These are phyloP conservation scores for Eimeria mitis DNA, from an alignment of 169 alveolate genomes.

Conservation along the genomic window DNA sequence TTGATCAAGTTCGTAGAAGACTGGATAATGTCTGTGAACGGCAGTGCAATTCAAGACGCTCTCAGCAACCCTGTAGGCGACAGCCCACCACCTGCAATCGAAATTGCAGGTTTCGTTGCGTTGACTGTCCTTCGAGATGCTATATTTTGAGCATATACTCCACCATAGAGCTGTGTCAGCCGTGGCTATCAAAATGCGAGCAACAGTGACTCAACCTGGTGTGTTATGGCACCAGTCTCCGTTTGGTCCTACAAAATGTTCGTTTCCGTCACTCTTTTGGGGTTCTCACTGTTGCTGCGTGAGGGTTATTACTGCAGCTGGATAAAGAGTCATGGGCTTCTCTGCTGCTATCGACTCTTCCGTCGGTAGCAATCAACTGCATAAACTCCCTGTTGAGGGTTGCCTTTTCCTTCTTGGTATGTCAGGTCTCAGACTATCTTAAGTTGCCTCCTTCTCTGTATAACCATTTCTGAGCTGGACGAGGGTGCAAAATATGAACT, in stretches of 20 bases:
- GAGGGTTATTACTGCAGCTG: conserved; percentile 27
- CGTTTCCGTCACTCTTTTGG: not conserved
- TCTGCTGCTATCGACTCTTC: conserved; percentile 29
- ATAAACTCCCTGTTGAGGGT: conserved; percentile 35
- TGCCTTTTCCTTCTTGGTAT: conserved; percentile 37
- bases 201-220: not conserved
- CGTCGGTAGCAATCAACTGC: conserved; percentile 55
- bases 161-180: not conserved
- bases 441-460: not conserved
- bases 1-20: conserved; percentile 52
- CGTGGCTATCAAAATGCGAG: not conserved
- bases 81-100: not conserved
- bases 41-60: conserved; percentile 49
- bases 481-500: not conserved
- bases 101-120: not conserved
- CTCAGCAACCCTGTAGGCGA: conserved; percentile 36
- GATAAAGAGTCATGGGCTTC: conserved; percentile 49
- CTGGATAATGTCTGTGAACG: conserved; percentile 54
- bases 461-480: not conserved
- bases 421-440: not conserved
- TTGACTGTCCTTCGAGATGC: not conserved
- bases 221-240: not conserved
- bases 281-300: not conserved
- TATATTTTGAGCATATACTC: not conserved
- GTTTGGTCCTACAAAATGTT: not conserved